Evolutionary conservation across 1,284 basidiomycete species (phyloP).

Genomic region (Malassezia psittaci): DNA sequence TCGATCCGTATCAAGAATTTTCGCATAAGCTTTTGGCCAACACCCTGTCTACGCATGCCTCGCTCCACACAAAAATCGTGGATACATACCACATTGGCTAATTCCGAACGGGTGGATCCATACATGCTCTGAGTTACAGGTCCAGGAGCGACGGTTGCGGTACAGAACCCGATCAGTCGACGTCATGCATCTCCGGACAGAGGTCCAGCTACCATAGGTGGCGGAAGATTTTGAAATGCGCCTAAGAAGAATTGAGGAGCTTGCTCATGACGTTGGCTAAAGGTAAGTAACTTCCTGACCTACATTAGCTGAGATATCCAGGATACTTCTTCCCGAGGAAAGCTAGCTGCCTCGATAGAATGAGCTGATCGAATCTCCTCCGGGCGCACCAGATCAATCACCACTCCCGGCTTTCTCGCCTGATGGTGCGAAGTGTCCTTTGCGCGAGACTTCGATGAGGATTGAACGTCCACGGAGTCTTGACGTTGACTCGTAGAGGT

Average conservation of each 20-base stretch:
- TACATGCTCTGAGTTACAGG: conserved; percentile 34
- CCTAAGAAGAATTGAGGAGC: conserved; percentile 43
- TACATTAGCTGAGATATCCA: conserved; percentile 26
- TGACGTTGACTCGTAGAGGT: neutral
- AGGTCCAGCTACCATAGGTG: conserved; percentile 38
- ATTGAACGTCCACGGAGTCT: neutral
- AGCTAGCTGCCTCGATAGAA: conserved; percentile 25
- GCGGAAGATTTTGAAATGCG: conserved; percentile 30
- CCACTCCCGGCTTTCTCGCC: neutral
- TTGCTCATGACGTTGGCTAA: conserved; percentile 28
- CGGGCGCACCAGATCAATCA: conserved; percentile 31
- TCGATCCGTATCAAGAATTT: conserved; percentile 28
- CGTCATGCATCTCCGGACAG: conserved; percentile 25
- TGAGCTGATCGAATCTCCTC: conserved; percentile 34
- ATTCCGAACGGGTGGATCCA: conserved; percentile 26
- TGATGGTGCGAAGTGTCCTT: neutral
- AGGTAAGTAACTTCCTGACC: conserved; percentile 20
- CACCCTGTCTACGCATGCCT: conserved; percentile 26
- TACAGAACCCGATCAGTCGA: conserved; percentile 32
- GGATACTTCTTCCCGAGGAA: conserved; percentile 32
- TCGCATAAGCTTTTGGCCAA: conserved; percentile 29
- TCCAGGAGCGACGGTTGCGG: conserved; percentile 38
- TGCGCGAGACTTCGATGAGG: neutral
- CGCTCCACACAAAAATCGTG: conserved; percentile 36
- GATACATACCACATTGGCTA: conserved; percentile 42